These are phyloP conservation scores for Saturnispora zaruensis DNA, from an alignment of 805 yeast species.

Conservation along the genomic window DNA sequence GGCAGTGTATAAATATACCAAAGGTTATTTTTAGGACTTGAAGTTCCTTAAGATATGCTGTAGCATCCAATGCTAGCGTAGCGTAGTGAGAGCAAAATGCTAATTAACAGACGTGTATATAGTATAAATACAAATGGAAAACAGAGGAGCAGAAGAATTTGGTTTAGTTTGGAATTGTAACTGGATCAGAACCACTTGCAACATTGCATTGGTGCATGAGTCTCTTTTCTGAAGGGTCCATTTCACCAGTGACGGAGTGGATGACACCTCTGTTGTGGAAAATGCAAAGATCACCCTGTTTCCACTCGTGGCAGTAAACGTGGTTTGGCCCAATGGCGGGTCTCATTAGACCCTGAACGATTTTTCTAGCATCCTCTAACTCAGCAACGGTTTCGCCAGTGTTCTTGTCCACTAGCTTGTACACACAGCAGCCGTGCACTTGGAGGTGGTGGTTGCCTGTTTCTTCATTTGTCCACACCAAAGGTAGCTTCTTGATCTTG, in stretches of 20 bases:
- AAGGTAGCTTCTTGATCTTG: conserved; percentile 68
- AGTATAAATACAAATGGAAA: neutral
- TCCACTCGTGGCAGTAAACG: conserved; percentile 79
- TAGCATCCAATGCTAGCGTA: neutral
- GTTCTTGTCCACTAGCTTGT: conserved; percentile 44
- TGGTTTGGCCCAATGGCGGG: conserved; percentile 72
- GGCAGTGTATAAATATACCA: neutral
- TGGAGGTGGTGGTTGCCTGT: conserved; percentile 78
- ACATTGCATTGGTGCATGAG: conserved; percentile 92
- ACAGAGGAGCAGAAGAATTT: neutral
- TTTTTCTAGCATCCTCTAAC: conserved; percentile 65
- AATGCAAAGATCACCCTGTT: conserved; percentile 73
- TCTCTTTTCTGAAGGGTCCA: conserved; percentile 67
- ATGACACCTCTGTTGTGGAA: conserved; percentile 86
- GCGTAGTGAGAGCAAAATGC: neutral
- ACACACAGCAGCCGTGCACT: conserved; percentile 82
- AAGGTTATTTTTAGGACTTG: neutral
- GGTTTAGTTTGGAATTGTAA: conserved; percentile 41
- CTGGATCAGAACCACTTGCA: conserved; percentile 74
- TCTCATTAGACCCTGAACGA: conserved; percentile 67
- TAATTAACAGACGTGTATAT: neutral
- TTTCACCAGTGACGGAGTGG: conserved; percentile 89
- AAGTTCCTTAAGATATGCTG: neutral
- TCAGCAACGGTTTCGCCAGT: conserved; percentile 55
- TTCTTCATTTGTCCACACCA: conserved; percentile 89